A percentile compares a stretch with the other conserved stretches of the same genome.
These are phyloP conservation scores for Bipolaris victoriae DNA, from an alignment of 2,329 filamentous ascomycete genomes.

Conservation along the genomic window DNA sequence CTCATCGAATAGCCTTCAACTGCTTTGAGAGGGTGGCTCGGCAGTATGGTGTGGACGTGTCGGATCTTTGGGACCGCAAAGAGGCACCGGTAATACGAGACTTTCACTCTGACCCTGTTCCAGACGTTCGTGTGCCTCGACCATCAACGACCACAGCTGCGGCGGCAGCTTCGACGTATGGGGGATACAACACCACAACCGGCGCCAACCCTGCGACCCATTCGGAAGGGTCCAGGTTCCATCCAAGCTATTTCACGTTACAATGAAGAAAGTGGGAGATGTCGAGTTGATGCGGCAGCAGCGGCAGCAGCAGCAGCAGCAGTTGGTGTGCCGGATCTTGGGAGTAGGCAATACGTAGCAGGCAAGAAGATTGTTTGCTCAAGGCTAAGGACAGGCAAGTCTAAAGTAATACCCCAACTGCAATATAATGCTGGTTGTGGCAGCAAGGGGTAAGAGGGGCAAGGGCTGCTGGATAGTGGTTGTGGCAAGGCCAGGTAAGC, in stretches of 20 bases:
- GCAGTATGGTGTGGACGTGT: constrained; percentile 25
- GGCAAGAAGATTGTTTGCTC: neutral
- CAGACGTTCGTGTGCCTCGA: neutral
- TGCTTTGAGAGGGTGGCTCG: constrained; percentile 29
- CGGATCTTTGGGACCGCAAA: constrained; percentile 11
- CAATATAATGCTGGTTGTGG: neutral
- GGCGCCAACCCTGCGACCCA: constrained; percentile 2
- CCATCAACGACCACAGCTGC: neutral
- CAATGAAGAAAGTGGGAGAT: no score
- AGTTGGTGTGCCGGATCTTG: neutral
- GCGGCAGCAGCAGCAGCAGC: neutral
- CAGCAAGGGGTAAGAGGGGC: neutral
- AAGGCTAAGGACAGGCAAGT: neutral
- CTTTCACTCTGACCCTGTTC: neutral
- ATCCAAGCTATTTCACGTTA: constrained; percentile 8
- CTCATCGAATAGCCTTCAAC: constrained; percentile 27
- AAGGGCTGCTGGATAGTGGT: neutral
- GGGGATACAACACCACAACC: constrained; percentile 8
- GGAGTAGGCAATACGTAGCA: neutral
- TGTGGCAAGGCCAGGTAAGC: no score
- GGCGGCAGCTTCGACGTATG: neutral
- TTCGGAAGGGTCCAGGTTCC: constrained; percentile 2
- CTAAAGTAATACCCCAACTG: neutral
- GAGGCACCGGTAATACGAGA: constrained; percentile 4
- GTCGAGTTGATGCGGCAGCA: no score